Evolutionary conservation across 2,329 filamentous ascomycete genomes (phyloP).

Genomic region (Talaromyces amestolkiae): DNA sequence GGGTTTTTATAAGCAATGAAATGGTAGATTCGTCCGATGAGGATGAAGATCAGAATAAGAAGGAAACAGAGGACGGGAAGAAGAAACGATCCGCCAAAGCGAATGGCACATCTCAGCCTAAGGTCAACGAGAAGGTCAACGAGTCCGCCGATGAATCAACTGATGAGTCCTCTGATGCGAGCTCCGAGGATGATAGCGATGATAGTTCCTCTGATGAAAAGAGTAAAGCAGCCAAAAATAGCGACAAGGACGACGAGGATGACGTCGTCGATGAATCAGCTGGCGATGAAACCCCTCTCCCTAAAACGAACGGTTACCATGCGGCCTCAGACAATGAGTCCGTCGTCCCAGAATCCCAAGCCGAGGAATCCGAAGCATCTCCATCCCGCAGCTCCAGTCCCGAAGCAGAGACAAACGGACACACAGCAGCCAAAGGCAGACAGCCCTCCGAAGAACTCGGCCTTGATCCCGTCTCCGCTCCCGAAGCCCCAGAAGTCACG

Average conservation of each 20-base stretch:
- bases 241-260: not conserved
- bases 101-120: not conserved
- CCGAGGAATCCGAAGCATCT: not conserved
- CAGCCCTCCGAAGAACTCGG: slow-evolving; percentile 2
- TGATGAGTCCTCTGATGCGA: not conserved
- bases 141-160: not conserved
- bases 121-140: not conserved
- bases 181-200: slow-evolving; percentile 8
- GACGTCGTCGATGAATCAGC: not conserved
- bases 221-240: not conserved
- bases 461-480: not conserved
- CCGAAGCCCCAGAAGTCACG: not conserved
- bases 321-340: not conserved
- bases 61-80: not conserved
- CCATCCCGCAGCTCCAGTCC: not conserved
- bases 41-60: not conserved
- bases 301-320: not conserved
- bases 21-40: slow-evolving; percentile 11
- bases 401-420: not conserved
- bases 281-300: not conserved
- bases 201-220: slow-evolving; percentile 1
- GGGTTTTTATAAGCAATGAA: not conserved
- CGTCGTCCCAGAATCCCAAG: slow-evolving; percentile 2
- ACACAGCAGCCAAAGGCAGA: not conserved
- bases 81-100: not conserved